Conservation (phyloP, 371 early-diverging fungal genomes). For the Entomophthora muscae region DNA sequence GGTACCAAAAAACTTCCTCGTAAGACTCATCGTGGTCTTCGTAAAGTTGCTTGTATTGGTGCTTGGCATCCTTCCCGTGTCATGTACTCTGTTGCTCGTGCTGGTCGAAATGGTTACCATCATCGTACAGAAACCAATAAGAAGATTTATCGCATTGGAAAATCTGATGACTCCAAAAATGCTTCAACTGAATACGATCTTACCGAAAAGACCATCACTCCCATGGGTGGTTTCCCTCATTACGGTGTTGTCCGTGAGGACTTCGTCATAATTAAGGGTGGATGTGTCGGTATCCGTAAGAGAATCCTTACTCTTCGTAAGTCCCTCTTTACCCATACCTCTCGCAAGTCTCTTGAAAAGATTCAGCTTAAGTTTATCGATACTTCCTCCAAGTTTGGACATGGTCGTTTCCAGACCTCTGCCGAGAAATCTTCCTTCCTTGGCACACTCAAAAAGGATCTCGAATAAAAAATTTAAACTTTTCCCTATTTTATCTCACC, state of each 20-base stretch:
- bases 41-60: slow-evolving; percentile 99
- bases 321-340: slow-evolving; percentile 86
- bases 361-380: slow-evolving; percentile 92
- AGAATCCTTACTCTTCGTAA: slow-evolving; percentile 98
- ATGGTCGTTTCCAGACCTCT: slow-evolving; percentile 99
- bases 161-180: slow-evolving; percentile 67
- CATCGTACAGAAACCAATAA: slow-evolving; percentile 99
- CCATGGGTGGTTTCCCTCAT: slow-evolving; percentile 99
- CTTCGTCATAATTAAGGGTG: slow-evolving; percentile 98
- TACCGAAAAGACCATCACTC: slow-evolving; percentile 94
- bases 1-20: slow-evolving; percentile 99
- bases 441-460: slow-evolving; percentile 86
- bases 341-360: slow-evolving; percentile 91
- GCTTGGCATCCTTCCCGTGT: slow-evolving; percentile 99
- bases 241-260: slow-evolving; percentile 98
- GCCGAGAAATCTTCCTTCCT: slow-evolving; percentile 95
- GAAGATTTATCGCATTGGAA: slow-evolving; percentile 98
- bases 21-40: slow-evolving; percentile 99
- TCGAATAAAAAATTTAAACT: too few species aligned
- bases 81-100: slow-evolving; percentile 98
- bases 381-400: slow-evolving; percentile 99
- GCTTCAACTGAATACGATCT: slow-evolving; percentile 97
- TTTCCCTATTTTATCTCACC: too few species aligned
- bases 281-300: slow-evolving; percentile 95
- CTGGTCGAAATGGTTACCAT: slow-evolving; percentile 99